Base-by-base conservation (phyloP, 257 asterid genomes). In the Jasminum sambac region DNA sequence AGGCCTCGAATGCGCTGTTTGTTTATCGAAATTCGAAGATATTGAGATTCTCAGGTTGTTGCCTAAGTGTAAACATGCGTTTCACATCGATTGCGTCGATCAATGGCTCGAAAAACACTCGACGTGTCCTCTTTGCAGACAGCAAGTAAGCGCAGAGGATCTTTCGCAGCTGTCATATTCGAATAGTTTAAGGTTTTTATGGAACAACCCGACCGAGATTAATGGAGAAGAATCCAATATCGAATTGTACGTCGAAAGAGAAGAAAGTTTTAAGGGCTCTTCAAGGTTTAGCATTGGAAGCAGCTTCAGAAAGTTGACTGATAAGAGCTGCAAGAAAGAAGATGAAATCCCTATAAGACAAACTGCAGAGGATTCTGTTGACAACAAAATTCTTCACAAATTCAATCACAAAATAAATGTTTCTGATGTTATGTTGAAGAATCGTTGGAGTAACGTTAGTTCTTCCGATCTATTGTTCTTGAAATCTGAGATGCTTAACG, bases 1-100 rank as follows among this genome's bases (percentile, higher is more conserved):
- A 4, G 94, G 90, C 24, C 87, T 89, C 4, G 96, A 89, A n/a
- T 89, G 96, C 76, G 65, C 88, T 6, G 90, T 89, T 39, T 89
- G 96, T 19, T 69, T 89, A 4, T 78, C 91, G 2, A 85, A 58
- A 59, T 89, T 82, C 66, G 81, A 80, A 26, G 94, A 85, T 25
- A 72, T 68, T 13, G 96, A 89, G 44, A 46, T 87, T 42, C 78
- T 89, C 0, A 37, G 94, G 5, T 77, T 89, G 2, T 76, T 89
- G 38, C 94, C 94, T 0, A 84, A 79, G 43, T 89, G 96, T 69
- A 80, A 78, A 26, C 96, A 89, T 67, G 91, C 84, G 0, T 89
- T 89, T 13, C 96, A 89, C 68, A 76, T 85, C 0, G 77, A 66
- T 37, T 89, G 94, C 58, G 81, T 89, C 52, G 96, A 89, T 41